Conservation (phyloP, 2,329 filamentous ascomycete species). For the Monilinia polystroma region DNA sequence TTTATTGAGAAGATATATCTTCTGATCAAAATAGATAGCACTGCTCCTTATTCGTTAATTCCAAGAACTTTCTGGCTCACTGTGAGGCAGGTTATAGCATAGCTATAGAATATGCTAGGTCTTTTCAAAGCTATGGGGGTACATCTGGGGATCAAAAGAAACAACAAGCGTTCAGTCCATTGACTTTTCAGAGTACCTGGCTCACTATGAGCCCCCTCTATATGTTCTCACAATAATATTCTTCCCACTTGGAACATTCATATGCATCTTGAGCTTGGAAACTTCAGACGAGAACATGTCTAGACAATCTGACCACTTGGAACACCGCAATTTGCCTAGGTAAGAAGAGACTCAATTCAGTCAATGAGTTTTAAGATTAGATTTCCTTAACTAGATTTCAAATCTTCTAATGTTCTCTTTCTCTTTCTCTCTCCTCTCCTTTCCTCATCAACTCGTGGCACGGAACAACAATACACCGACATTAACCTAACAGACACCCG, state of each 20-base stretch:
- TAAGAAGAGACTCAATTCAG: background rate
- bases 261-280: too few species aligned
- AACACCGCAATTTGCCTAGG: too few species aligned
- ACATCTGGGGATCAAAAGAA: too few species aligned
- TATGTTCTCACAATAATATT: background rate
- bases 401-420: background rate
- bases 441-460: background rate
- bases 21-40: background rate
- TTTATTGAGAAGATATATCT: too few species aligned
- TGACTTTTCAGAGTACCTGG: background rate
- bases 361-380: background rate
- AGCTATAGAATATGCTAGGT: background rate
- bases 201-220: background rate
- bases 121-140: background rate
- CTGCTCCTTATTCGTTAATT: background rate
- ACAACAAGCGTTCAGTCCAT: background rate
- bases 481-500: background rate
- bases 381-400: too few species aligned
- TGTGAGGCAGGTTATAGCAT: background rate
- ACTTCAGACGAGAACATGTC: background rate
- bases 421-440: background rate
- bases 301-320: background rate
- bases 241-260: background rate
- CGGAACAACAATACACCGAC: conserved; percentile 8
- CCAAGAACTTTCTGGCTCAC: background rate